A percentile compares a stretch with the other conserved stretches of the same genome.
Evolutionary conservation across 177 flowering plant species (phyloP).

Genomic region (Telopea speciosissima): DNA sequence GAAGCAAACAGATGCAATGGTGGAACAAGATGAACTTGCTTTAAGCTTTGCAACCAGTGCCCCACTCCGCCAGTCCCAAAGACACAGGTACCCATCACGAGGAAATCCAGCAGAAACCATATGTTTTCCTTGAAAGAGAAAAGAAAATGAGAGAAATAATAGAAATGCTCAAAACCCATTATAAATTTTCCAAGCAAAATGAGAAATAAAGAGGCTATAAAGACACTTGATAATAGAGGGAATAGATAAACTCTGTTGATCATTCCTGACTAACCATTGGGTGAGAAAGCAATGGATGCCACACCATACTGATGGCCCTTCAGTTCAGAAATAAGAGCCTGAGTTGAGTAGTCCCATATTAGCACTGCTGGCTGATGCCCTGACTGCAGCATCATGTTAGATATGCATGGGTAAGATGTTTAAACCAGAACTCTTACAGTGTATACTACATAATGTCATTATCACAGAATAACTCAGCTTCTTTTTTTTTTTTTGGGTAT

Average conservation of each 20-base stretch:
- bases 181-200: background rate
- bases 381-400: conserved; percentile 40
- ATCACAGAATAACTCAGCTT: background rate
- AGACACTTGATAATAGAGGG: background rate
- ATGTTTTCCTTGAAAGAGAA: conserved; percentile 41
- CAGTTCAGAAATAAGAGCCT: conserved; percentile 42
- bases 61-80: conserved; percentile 63
- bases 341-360: conserved; percentile 47
- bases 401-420: background rate
- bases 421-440: background rate
- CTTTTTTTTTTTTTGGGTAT: background rate
- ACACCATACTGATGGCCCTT: conserved; percentile 68
- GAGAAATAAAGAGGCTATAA: background rate
- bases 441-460: background rate
- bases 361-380: conserved; percentile 64
- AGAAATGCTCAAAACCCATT: background rate
- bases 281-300: conserved; percentile 61
- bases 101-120: conserved; percentile 59
- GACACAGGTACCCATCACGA: conserved; percentile 52
- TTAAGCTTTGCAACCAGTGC: conserved; percentile 43
- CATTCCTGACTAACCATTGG: conserved; percentile 50
- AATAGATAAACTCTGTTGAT: conserved; percentile 5
- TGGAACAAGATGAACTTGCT: conserved; percentile 45
- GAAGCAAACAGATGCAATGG: conserved; percentile 47
- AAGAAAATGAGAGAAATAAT: background rate